Evolutionary conservation across 2,329 filamentous ascomycete species (phyloP), one percentile per base, ranked within the genome.

Genomic region (Tolypocladium cylindrosporum): DNA sequence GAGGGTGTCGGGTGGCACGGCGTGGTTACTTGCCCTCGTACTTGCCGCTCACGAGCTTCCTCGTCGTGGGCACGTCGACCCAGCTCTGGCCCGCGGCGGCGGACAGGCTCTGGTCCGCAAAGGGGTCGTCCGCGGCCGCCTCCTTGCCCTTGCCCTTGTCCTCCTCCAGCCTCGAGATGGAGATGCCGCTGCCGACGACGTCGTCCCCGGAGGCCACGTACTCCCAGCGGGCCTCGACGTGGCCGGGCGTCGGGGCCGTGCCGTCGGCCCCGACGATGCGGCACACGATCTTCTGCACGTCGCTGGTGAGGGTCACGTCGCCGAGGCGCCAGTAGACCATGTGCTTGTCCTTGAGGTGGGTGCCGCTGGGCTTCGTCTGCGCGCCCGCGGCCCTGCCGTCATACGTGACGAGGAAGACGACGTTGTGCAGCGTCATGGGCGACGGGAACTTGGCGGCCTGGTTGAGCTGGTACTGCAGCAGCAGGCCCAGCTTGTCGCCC

Each of bases 191-290:
- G 5, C 71, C 71, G 1, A 82, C 65, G 0, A 62, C 73, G 43
- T 81, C 69, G 11, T 71, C 76, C 2, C 76, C 80, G 0, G 68
- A 58, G 2, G 75, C 67, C 27, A 60, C 67, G 59, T 77, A 75
- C 69, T 96, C 91, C 85, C 92, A 97, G 58, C 87, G 80, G 0
- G 90, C 90, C 70, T 99, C 93, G 10, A 95, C 81, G 57, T 84
- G 85, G 0, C 91, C 91, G 6, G 89, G 83, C 61, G 84, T 85
- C 0, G 89, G 86, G 65, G 84, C 84, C 55, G 84, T 79, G 31
- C 83, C 84, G 40, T 92, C 87, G 0, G 89, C 90, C 31, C 87
- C 80, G 11, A 81, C 76, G 64, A 99, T 89, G 3, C 91, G 84
- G 59, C 91, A 94, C 8, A 96, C 86, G 59, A 97, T 84, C 73